A percentile compares a stretch with the other conserved stretches of the same genome.
phyloP scores from a whole-genome alignment of 2,329 filamentous ascomycete genomes.

The Periconia sp. region DNA sequence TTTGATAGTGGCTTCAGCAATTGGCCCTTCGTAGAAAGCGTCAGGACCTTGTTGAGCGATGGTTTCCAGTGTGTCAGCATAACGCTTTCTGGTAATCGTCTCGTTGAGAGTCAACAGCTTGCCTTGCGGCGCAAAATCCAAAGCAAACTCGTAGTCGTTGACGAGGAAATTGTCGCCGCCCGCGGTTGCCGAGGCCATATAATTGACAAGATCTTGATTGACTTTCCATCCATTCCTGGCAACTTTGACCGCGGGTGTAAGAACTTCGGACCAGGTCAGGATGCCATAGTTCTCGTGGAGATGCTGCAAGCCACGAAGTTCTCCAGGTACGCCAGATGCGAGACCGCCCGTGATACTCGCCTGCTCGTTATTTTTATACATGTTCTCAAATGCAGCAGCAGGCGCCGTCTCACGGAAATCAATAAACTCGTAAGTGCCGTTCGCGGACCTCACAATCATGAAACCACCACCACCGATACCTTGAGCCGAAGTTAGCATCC shows the following conservation, averaged over 20 bases:
- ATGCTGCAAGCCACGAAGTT: constrained; percentile 76
- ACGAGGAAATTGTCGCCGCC: constrained; percentile 64
- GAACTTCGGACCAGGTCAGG: constrained; percentile 60
- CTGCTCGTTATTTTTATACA: constrained; percentile 73
- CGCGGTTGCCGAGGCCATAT: constrained; percentile 61
- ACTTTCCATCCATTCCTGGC: constrained; percentile 64
- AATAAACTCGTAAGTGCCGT: constrained; percentile 80
- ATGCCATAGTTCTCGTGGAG: constrained; percentile 71
- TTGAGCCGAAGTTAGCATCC: constrained; percentile 7
- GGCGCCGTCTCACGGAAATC: constrained; percentile 91
- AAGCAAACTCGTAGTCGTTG: constrained; percentile 75
- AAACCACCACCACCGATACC: constrained; percentile 92
- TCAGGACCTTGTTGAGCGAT: constrained; percentile 74
- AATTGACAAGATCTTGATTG: constrained; percentile 71
- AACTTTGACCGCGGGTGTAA: constrained; percentile 72
- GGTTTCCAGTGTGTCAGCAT: constrained; percentile 75
- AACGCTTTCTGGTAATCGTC: constrained; percentile 76
- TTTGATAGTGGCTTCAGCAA: constrained; percentile 73
- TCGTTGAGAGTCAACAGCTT: constrained; percentile 72
- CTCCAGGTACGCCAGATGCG: constrained; percentile 68
- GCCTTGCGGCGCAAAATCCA: constrained; percentile 87
- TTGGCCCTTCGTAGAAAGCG: constrained; percentile 72
- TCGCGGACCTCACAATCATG: constrained; percentile 71
- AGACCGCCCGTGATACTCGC: constrained; percentile 73
- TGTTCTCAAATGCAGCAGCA: constrained; percentile 76